These are phyloP conservation scores for Suillus brevipes DNA, from an alignment of 768 basidiomycete species.

Conservation along the genomic window DNA sequence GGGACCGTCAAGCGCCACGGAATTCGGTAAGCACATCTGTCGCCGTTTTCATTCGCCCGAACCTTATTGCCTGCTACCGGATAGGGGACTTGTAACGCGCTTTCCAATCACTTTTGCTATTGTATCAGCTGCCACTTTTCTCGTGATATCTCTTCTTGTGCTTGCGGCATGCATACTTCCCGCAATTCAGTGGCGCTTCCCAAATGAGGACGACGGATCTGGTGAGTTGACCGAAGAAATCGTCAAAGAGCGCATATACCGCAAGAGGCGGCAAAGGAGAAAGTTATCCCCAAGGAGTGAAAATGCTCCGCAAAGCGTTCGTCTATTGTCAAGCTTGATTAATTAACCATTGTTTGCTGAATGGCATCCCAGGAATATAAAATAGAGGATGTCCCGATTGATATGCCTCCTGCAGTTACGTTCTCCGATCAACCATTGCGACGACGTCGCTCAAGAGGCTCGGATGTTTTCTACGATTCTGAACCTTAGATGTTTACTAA, in stretches of 20 bases:
- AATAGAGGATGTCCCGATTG: constrained; percentile 28
- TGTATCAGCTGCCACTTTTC: constrained; percentile 45
- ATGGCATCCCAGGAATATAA: constrained; percentile 23
- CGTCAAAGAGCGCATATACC: constrained; percentile 19
- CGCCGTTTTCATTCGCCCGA: background rate
- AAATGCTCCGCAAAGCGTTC: constrained; percentile 24
- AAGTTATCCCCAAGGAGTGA: constrained; percentile 19
- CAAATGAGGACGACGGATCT: constrained; percentile 18
- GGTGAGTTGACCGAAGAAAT: constrained; percentile 8
- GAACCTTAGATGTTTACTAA: constrained; percentile 23
- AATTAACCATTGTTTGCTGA: constrained; percentile 13
- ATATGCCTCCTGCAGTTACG: constrained; percentile 32
- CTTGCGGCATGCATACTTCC: constrained; percentile 56
- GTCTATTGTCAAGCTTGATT: constrained; percentile 12
- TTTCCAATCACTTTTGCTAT: constrained; percentile 63
- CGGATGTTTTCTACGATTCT: constrained; percentile 31
- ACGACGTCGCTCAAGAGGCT: constrained; percentile 46
- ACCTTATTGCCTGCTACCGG: constrained; percentile 7
- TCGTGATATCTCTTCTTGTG: constrained; percentile 45
- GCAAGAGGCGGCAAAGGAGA: constrained; percentile 16
- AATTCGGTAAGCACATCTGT: constrained; percentile 54
- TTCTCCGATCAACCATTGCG: constrained; percentile 38
- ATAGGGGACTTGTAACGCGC: constrained; percentile 67
- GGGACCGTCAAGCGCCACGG: constrained; percentile 69
- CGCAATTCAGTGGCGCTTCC: constrained; percentile 32